These are phyloP conservation scores for Paxillus rubicundulus DNA, from an alignment of 768 basidiomycete genomes.

Conservation along the genomic window DNA sequence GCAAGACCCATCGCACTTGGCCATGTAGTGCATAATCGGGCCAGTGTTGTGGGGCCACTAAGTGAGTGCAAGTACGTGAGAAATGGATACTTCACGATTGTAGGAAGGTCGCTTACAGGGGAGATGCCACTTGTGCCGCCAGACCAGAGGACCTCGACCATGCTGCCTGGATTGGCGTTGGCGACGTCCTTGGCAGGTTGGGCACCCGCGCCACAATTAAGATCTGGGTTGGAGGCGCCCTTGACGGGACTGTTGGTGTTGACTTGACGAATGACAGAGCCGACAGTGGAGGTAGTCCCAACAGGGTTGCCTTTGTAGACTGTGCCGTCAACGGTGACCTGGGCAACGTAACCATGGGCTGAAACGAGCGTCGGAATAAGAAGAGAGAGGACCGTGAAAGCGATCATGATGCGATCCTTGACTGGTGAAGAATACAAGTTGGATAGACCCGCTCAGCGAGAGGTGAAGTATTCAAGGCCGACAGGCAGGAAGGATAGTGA, in stretches of 20 bases:
- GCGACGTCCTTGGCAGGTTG: slow-evolving; percentile 45
- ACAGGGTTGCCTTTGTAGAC: slow-evolving; percentile 30
- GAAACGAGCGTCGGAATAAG: slow-evolving; percentile 24
- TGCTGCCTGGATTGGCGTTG: slow-evolving; percentile 57
- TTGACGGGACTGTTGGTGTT: slow-evolving; percentile 47
- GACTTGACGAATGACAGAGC: slow-evolving; percentile 43
- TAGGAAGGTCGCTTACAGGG: slow-evolving; percentile 17
- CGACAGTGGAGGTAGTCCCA: slow-evolving; percentile 22
- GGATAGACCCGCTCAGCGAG: slow-evolving; percentile 24
- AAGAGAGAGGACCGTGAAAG: slow-evolving; percentile 10
- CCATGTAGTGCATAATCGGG: slow-evolving; percentile 72
- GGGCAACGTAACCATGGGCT: slow-evolving; percentile 27
- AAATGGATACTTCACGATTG: background rate
- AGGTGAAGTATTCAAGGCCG: background rate
- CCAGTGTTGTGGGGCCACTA: slow-evolving; percentile 59
- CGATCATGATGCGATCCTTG: slow-evolving; percentile 12
- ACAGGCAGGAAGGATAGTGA: background rate
- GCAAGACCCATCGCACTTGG: slow-evolving; percentile 56
- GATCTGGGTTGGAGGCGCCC: slow-evolving; percentile 50
- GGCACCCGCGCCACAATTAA: slow-evolving; percentile 59
- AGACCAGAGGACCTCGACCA: slow-evolving; percentile 51
- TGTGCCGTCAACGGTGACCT: slow-evolving; percentile 28
- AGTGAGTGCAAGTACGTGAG: background rate
- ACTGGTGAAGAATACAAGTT: background rate
- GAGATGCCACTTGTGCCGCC: slow-evolving; percentile 36